phyloP scores from a whole-genome alignment of 371 early-diverging fungal species.

The Saksenaea vasiformis region DNA sequence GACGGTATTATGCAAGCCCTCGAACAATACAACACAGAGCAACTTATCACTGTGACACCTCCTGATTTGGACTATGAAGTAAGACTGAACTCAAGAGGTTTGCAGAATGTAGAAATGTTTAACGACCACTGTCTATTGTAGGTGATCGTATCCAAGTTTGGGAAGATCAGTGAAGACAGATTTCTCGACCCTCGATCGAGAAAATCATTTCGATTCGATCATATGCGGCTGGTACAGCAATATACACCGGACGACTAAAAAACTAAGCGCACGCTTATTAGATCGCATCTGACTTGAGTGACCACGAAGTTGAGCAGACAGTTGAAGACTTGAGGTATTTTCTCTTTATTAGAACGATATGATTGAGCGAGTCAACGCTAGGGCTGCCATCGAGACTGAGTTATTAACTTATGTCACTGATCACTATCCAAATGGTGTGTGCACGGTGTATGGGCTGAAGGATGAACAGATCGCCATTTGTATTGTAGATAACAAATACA shows the following conservation, averaged over 20 bases:
- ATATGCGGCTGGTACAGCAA: slow-evolving; percentile 63
- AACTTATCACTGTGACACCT: slow-evolving; percentile 70
- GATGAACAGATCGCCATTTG: slow-evolving; percentile 60
- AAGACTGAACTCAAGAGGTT: slow-evolving; percentile 4
- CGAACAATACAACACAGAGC: slow-evolving; percentile 84
- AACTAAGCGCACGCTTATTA: slow-evolving; percentile 16
- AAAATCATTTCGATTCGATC: slow-evolving; percentile 73
- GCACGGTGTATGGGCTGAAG: slow-evolving; percentile 62
- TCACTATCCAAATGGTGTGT: slow-evolving; percentile 80
- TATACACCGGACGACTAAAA: neutral
- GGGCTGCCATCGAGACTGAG: slow-evolving; percentile 67
- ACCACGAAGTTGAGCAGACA: slow-evolving; percentile 48
- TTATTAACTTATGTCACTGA: slow-evolving; percentile 65
- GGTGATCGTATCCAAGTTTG: slow-evolving; percentile 79
- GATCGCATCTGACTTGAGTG: slow-evolving; percentile 62
- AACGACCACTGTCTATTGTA: slow-evolving; percentile 12
- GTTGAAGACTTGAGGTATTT: slow-evolving; percentile 54
- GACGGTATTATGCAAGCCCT: slow-evolving; percentile 71
- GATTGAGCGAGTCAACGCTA: slow-evolving; percentile 4
- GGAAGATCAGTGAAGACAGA: slow-evolving; percentile 61
- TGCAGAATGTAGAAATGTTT: neutral
- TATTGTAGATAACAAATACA: slow-evolving; percentile 89
- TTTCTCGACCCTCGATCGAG: slow-evolving; percentile 77
- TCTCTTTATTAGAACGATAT: neutral
- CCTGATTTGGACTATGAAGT: slow-evolving; percentile 70